phyloP scores from a whole-genome alignment of 352 stramenopile species.

The Globisporangium rhizosaccharum region DNA sequence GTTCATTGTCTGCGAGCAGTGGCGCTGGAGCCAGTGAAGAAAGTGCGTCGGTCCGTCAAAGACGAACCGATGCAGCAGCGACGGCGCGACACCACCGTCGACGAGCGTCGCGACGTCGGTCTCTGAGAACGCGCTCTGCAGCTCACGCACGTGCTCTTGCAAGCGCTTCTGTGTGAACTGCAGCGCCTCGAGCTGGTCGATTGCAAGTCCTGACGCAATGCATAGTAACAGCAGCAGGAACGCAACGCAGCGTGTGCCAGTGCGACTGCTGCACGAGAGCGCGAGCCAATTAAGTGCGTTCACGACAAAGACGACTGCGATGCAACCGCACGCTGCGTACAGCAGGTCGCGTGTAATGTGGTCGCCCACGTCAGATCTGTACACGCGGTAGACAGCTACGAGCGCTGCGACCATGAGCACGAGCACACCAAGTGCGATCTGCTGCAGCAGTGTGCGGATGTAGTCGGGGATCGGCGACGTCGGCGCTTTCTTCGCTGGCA shows the following conservation, averaged over 20 bases:
- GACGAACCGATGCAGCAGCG: conserved; percentile 43
- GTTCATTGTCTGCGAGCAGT: conserved; percentile 14
- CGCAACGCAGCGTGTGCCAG: conserved; percentile 11
- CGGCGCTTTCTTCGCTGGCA: conserved; percentile 11
- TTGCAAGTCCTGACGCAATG: conserved; percentile 9
- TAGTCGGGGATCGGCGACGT: conserved; percentile 16
- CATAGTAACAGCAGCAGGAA: conserved; percentile 15
- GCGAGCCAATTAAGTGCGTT: conserved; percentile 21
- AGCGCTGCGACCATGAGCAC: conserved; percentile 16
- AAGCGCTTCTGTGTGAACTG: conserved; percentile 30
- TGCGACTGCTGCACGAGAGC: conserved; percentile 14
- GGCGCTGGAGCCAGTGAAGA: conserved; percentile 27
- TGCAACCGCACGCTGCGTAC: neutral
- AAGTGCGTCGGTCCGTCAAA: conserved; percentile 43
- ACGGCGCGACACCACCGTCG: conserved; percentile 31
- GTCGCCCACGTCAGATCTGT: conserved; percentile 1
- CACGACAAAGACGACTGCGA: conserved; percentile 9
- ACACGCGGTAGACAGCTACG: conserved; percentile 9
- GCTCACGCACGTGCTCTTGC: conserved; percentile 2
- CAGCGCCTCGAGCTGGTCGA: conserved; percentile 26
- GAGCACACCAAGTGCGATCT: conserved; percentile 19
- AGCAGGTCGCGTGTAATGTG: conserved; percentile 8
- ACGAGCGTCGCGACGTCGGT: conserved; percentile 22
- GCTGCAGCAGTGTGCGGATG: conserved; percentile 18
- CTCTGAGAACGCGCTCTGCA: conserved; percentile 14